Evolutionary conservation across 352 stramenopile genomes (phyloP), one percentile per base, ranked within the genome.

Genomic region (Phytophthora pinifolia): DNA sequence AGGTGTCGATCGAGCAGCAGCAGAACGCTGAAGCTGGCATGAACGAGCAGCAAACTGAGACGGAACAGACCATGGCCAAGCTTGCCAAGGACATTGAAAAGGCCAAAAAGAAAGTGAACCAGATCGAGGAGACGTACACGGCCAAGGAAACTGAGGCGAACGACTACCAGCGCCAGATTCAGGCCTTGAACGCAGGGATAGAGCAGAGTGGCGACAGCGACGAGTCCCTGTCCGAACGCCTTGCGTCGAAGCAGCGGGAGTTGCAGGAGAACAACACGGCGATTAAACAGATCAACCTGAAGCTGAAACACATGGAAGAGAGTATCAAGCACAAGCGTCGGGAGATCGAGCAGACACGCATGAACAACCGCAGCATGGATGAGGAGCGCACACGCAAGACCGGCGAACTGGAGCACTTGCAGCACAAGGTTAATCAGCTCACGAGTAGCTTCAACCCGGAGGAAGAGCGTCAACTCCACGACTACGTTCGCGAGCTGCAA

Each of bases 281-380:
- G 1, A 72, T 91, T 17, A 90, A 97, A 58, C 92, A 98, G 67
- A 89, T 95, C 22, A 87, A 96, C 41, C 85, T 98, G 65, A 97
- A 97, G 59, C 83, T 98, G 33, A 92, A 96, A 50, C 94, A 98
- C 62, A 74, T 97, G 53, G 80, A 86, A 36, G 95, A 97, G 49
- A 90, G 62, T 25, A 83, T 93, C 39, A 80, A 84, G 48, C 67
- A 86, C 34, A 92, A 92, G 63, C 77, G 76, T n/a, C 66, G 47
- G 9, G 70, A 89, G 20, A 73, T 92, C 15, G 66, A 89, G 30
- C 68, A 91, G 39, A 88, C 81, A 7, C 83, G 82, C 53, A 77
- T 65, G 32, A 89, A 90, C 56, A 95, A 92, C 51, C 72, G 72
- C 44, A 83, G 70, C 35, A 65, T 95, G 45, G 76, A 90, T 30